A percentile compares a stretch with the other conserved stretches of the same genome.
phyloP scores from a whole-genome alignment of 805 yeast genomes.

The Torulaspora gathmanii region DNA sequence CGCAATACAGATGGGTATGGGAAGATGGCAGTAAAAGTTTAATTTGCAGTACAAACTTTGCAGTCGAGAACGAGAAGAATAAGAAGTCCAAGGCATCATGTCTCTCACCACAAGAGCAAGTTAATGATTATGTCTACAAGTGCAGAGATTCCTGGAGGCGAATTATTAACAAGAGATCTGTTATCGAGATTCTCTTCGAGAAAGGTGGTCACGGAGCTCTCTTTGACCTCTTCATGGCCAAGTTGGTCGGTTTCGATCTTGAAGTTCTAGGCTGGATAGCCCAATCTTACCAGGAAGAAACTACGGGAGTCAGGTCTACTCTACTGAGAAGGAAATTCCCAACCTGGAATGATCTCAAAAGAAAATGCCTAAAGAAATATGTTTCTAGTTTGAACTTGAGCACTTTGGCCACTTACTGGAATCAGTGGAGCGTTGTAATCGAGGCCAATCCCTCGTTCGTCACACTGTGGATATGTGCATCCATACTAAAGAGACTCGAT shows the following conservation, averaged over 20 bases:
- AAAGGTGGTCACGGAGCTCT: constrained; percentile 13
- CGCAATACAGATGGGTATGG: constrained; percentile 20
- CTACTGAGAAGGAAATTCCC: constrained; percentile 7
- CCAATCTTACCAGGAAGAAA: constrained; percentile 3
- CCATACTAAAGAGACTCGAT: constrained; percentile 7
- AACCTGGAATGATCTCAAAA: constrained; percentile 18
- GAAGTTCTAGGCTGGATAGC: constrained; percentile 18
- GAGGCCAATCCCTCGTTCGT: constrained; percentile 14
- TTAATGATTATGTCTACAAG: constrained; percentile 13
- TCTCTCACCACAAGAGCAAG: constrained; percentile 13
- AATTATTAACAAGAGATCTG: constrained; percentile 7
- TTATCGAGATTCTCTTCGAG: constrained; percentile 15
- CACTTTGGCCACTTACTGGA: constrained; percentile 15
- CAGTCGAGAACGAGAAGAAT: constrained; percentile 50
- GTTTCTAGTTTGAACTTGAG: constrained; percentile 15
- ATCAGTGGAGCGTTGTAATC: constrained; percentile 16
- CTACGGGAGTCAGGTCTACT: not conserved
- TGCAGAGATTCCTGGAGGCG: constrained; percentile 22
- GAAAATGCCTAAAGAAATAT: constrained; percentile 13
- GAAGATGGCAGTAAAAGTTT: constrained; percentile 14
- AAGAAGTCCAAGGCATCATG: constrained; percentile 39
- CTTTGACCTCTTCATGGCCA: constrained; percentile 15
- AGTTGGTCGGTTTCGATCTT: constrained; percentile 19
- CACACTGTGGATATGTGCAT: constrained; percentile 12
- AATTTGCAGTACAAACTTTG: constrained; percentile 26